Conservation (phyloP, 306 rosid genomes). For the Elaeagnus macrophylla region DNA sequence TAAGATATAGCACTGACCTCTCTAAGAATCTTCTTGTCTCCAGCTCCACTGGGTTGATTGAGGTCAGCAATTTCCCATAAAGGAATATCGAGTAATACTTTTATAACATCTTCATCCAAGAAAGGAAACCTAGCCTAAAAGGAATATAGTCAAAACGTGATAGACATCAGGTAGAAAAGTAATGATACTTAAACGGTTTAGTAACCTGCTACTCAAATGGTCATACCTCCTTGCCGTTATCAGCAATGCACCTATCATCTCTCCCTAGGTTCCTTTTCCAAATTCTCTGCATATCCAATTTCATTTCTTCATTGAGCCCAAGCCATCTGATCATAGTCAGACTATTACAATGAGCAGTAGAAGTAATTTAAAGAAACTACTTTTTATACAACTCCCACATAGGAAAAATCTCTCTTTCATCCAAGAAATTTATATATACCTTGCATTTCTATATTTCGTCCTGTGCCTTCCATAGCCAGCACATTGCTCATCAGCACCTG, state of each 20-base stretch:
- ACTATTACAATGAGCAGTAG: slow-evolving; percentile 12
- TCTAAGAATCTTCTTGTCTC: slow-evolving; percentile 87
- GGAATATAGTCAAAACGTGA: slow-evolving; percentile 9
- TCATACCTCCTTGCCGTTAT: slow-evolving; percentile 85
- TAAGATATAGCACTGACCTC: slow-evolving; percentile 46
- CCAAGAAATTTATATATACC: slow-evolving; percentile 28
- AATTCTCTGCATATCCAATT: slow-evolving; percentile 88
- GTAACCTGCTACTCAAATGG: neutral
- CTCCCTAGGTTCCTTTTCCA: slow-evolving; percentile 98
- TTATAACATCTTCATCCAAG: slow-evolving; percentile 89
- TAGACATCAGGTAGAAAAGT: slow-evolving; percentile 2
- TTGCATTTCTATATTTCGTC: slow-evolving; percentile 70
- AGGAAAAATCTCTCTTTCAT: neutral
- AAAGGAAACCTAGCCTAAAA: slow-evolving; percentile 88
- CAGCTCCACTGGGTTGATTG: slow-evolving; percentile 75
- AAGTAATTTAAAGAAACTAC: neutral
- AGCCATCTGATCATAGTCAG: slow-evolving; percentile 56
- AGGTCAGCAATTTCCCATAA: slow-evolving; percentile 89
- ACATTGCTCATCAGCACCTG: slow-evolving; percentile 99
- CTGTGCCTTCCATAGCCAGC: slow-evolving; percentile 98
- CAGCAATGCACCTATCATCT: slow-evolving; percentile 95
- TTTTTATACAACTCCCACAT: slow-evolving; percentile 2
- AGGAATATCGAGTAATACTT: slow-evolving; percentile 54
- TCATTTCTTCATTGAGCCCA: slow-evolving; percentile 83
- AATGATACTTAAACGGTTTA: slow-evolving; percentile 7